A percentile compares a stretch with the other conserved stretches of the same genome.
Evolutionary conservation across 108 stramenopile genomes (phyloP).

Genomic region (Nitzschia putrida): DNA sequence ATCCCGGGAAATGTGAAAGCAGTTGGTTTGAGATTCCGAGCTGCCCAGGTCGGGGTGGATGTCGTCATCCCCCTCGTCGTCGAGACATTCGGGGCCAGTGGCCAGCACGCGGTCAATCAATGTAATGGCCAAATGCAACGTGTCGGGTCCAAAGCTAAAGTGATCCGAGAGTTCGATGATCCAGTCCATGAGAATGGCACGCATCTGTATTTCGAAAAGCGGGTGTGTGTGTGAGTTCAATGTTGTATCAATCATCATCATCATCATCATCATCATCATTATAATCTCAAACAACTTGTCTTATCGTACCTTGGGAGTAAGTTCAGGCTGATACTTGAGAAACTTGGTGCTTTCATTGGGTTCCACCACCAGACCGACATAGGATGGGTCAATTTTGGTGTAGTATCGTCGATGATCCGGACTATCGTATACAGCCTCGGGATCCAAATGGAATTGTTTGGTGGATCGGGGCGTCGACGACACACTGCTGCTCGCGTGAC

Average conservation of each 20-base stretch:
- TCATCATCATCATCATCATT: no score
- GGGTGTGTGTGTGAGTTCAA: no score
- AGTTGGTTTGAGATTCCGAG: constrained; percentile 36
- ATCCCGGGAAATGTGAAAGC: constrained; percentile 41
- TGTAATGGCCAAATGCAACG: constrained; percentile 70
- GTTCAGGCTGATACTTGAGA: constrained; percentile 42
- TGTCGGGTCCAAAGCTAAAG: constrained; percentile 56
- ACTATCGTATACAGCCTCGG: background rate
- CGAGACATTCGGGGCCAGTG: constrained; percentile 27
- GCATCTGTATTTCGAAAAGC: constrained; percentile 41
- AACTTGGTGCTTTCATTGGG: constrained; percentile 12
- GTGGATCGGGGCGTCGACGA: no score
- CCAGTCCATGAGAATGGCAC: constrained; percentile 88
- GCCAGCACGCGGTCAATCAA: constrained; percentile 75
- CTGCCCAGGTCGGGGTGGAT: constrained; percentile 10
- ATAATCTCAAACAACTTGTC: background rate
- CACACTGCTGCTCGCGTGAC: no score
- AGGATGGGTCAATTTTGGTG: background rate
- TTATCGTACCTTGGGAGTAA: constrained; percentile 45
- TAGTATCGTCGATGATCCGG: constrained; percentile 10
- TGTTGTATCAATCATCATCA: no score
- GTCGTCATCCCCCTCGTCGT: constrained; percentile 14
- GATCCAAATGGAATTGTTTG: background rate
- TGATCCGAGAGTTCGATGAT: constrained; percentile 83
- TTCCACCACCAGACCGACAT: background rate